These are phyloP conservation scores for Xylariaceae sp. DNA, from an alignment of 2,329 filamentous ascomycete species.

Conservation along the genomic window DNA sequence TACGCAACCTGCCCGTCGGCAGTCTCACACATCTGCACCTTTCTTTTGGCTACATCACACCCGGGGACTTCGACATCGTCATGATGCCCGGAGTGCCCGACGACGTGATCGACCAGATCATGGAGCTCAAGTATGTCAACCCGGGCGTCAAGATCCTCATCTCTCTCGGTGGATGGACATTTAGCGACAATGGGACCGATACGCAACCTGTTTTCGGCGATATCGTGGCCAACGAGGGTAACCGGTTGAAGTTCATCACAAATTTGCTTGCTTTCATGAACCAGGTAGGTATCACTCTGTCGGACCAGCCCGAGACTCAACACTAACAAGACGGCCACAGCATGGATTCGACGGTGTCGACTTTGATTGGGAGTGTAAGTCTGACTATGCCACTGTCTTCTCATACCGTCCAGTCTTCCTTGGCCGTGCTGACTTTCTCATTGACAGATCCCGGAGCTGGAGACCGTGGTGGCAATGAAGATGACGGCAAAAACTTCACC, in stretches of 20 bases:
- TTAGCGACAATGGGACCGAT: slow-evolving; percentile 41
- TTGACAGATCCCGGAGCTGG: slow-evolving; percentile 28
- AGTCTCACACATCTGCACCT: slow-evolving; percentile 47
- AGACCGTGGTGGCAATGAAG: slow-evolving; percentile 33
- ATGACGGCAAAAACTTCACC: slow-evolving; percentile 36
- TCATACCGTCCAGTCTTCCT: too few relatives aligned
- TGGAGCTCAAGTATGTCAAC: slow-evolving; percentile 40
- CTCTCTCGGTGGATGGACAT: slow-evolving; percentile 52
- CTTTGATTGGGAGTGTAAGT: slow-evolving; percentile 32
- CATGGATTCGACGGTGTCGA: too few relatives aligned
- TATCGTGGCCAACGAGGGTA: slow-evolving; percentile 27
- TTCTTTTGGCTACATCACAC: slow-evolving; percentile 46
- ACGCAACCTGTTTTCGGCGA: slow-evolving; percentile 37
- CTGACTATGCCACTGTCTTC: too few relatives aligned
- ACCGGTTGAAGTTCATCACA: slow-evolving; percentile 31
- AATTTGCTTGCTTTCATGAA: slow-evolving; percentile 33
- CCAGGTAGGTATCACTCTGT: slow-evolving; percentile 24
- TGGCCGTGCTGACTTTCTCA: too few relatives aligned
- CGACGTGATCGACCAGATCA: slow-evolving; percentile 35
- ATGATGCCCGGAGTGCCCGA: slow-evolving; percentile 36
- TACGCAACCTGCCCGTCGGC: slow-evolving; percentile 47
- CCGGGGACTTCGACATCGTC: slow-evolving; percentile 38
- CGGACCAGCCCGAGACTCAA: too few relatives aligned
- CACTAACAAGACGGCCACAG: too few relatives aligned
- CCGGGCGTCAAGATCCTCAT: slow-evolving; percentile 42